A percentile compares a stretch with the other conserved stretches of the same genome.
phyloP scores from a whole-genome alignment of 2,329 filamentous ascomycete species.

The Fusarium humuli region DNA sequence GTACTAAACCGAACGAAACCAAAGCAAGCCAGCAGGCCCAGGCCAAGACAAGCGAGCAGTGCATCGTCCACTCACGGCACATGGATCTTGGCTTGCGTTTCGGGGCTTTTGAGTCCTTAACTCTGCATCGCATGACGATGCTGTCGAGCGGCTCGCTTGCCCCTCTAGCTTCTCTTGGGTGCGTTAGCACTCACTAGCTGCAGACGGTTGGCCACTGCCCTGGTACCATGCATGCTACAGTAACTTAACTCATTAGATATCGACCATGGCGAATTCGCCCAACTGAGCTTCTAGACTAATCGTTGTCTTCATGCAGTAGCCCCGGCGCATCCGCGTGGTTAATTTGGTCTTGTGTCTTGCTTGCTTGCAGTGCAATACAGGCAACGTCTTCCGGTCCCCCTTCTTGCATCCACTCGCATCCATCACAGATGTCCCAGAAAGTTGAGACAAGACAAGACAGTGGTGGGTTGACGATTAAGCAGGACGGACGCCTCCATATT shows the following conservation, averaged over 20 bases:
- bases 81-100: conserved; percentile 32
- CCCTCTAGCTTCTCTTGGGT: conserved; percentile 24
- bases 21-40: conserved; percentile 18
- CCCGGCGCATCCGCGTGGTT: conserved; percentile 43
- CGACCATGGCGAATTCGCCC: conserved; percentile 19
- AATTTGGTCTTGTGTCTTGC: conserved; percentile 38
- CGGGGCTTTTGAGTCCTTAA: conserved; percentile 31
- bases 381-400: conserved; percentile 27
- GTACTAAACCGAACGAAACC: background rate
- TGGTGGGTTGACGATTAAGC: conserved; percentile 14
- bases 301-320: conserved; percentile 39
- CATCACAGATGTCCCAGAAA: conserved; percentile 18
- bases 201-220: conserved; percentile 37
- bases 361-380: conserved; percentile 30
- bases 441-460: conserved; percentile 28
- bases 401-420: conserved; percentile 35
- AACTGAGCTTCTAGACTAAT: conserved; percentile 40
- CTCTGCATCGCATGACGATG: conserved; percentile 41
- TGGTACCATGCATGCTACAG: conserved; percentile 18
- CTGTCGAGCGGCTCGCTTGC: conserved; percentile 31
- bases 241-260: conserved; percentile 9
- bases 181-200: conserved; percentile 35
- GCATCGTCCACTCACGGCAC: conserved; percentile 26
- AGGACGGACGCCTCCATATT: conserved; percentile 26
- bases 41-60: conserved; percentile 1